Percentiles rank a stretch among this genome's conserved stretches.
phyloP scores from a whole-genome alignment of 2,329 filamentous ascomycete genomes.

The Penicillium verrucosum region DNA sequence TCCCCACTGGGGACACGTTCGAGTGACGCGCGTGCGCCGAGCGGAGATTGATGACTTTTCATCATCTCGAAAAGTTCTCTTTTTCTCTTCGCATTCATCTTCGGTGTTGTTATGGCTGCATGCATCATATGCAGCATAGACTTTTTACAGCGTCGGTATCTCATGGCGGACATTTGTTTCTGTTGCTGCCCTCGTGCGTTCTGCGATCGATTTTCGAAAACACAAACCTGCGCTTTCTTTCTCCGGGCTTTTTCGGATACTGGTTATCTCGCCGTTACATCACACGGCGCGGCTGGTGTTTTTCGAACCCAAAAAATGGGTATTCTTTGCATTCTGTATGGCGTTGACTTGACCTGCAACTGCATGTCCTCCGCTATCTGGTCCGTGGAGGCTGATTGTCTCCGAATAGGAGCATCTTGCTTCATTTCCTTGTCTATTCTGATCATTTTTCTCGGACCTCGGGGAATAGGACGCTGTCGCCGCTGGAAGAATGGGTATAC shows the following conservation, averaged over 20 bases:
- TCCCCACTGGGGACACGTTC: conserved; percentile 36
- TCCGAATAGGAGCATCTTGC: conserved; percentile 27
- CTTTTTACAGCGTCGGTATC: conserved; percentile 41
- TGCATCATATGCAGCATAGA: conserved; percentile 42
- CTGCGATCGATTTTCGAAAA: conserved; percentile 20
- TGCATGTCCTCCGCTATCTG: conserved; percentile 33
- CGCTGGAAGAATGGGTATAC: conserved; percentile 31
- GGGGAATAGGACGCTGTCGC: conserved; percentile 36
- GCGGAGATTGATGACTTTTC: conserved; percentile 37
- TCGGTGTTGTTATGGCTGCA: conserved; percentile 40
- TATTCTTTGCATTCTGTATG: conserved; percentile 43
- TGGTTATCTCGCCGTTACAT: not conserved
- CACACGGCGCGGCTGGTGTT: conserved; percentile 5
- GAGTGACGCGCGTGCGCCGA: conserved; percentile 40
- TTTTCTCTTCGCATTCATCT: conserved; percentile 38
- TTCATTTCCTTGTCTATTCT: conserved; percentile 26
- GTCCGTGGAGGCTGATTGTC: conserved; percentile 33
- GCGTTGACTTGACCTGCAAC: conserved; percentile 42
- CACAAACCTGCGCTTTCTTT: conserved; percentile 26
- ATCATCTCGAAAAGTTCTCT: conserved; percentile 37
- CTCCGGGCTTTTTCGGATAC: conserved; percentile 20
- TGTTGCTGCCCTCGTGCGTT: conserved; percentile 27
- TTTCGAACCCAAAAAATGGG: conserved; percentile 17
- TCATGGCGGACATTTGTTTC: conserved; percentile 35
- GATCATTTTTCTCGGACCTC: conserved; percentile 33